Evolutionary conservation across 2,329 filamentous ascomycete species (phyloP).

Genomic region (Nigrograna mackinnonii): DNA sequence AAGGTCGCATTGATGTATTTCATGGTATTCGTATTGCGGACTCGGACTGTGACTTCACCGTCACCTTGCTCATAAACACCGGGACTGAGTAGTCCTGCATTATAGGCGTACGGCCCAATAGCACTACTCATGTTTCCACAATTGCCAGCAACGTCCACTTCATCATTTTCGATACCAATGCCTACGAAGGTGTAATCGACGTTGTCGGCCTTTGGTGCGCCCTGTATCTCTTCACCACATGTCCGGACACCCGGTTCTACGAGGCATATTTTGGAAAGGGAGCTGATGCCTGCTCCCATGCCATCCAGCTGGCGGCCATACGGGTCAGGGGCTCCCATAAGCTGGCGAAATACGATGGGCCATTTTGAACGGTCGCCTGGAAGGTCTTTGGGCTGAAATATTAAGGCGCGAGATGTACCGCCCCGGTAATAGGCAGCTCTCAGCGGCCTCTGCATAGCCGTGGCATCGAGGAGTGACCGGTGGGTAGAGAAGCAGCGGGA

Average conservation of each 20-base stretch:
- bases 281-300: conserved; percentile 70
- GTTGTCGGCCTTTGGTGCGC: not conserved
- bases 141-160: conserved; percentile 70
- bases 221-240: not conserved
- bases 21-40: conserved; percentile 73
- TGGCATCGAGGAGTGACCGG: conserved; percentile 14
- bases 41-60: conserved; percentile 55
- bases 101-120: conserved; percentile 67
- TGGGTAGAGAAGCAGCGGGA: no score
- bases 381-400: conserved; percentile 60
- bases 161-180: conserved; percentile 64
- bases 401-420: conserved; percentile 70
- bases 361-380: conserved; percentile 52
- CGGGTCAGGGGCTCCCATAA: conserved; percentile 68
- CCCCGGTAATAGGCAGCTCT: conserved; percentile 66
- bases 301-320: conserved; percentile 73
- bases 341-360: conserved; percentile 59
- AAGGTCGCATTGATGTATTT: conserved; percentile 67
- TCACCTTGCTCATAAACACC: conserved; percentile 27
- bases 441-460: conserved; percentile 20
- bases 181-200: conserved; percentile 73
- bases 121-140: conserved; percentile 75
- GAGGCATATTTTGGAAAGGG: conserved; percentile 72
- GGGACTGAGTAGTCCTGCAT: conserved; percentile 54
- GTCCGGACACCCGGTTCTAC: conserved; percentile 50